Evolutionary conservation across 108 stramenopile genomes (phyloP).

Genomic region (Cyclotella sp.): DNA sequence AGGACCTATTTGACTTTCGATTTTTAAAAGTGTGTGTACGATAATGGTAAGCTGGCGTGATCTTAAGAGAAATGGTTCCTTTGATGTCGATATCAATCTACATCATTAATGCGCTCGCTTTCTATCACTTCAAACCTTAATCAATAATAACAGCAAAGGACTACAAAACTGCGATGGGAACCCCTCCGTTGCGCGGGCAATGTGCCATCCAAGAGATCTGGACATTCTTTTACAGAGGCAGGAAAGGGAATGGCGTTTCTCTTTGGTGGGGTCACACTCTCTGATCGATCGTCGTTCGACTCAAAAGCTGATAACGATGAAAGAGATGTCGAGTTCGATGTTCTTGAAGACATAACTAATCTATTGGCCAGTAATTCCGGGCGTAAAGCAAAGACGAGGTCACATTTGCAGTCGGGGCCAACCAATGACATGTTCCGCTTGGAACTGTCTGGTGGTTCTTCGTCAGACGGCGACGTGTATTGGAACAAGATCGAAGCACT

Average conservation of each 20-base stretch:
- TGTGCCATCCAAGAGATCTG: slow-evolving; percentile 76
- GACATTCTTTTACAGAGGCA: slow-evolving; percentile 72
- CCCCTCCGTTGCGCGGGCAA: slow-evolving; percentile 66
- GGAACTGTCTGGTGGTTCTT: slow-evolving; percentile 56
- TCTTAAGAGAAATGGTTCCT: no score
- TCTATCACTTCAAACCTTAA: not conserved
- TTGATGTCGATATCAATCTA: no score
- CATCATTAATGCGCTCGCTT: not conserved
- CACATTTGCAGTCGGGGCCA: slow-evolving; percentile 44
- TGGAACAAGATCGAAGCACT: slow-evolving; percentile 45
- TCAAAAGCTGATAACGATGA: slow-evolving; percentile 26
- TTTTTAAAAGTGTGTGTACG: no score
- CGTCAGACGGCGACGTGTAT: slow-evolving; percentile 45
- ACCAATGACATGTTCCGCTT: slow-evolving; percentile 78
- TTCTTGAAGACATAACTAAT: slow-evolving; percentile 6
- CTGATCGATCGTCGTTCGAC: not conserved
- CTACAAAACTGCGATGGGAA: slow-evolving; percentile 44
- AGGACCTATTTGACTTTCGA: no score
- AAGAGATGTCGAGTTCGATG: not conserved
- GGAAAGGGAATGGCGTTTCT: slow-evolving; percentile 63
- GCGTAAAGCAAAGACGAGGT: slow-evolving; percentile 13
- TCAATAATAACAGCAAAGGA: not conserved
- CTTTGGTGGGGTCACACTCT: slow-evolving; percentile 61
- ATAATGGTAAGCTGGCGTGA: no score
- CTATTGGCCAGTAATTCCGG: slow-evolving; percentile 24